phyloP scores from a whole-genome alignment of 176 grass and related monocot species.

The Carex cristatella region DNA sequence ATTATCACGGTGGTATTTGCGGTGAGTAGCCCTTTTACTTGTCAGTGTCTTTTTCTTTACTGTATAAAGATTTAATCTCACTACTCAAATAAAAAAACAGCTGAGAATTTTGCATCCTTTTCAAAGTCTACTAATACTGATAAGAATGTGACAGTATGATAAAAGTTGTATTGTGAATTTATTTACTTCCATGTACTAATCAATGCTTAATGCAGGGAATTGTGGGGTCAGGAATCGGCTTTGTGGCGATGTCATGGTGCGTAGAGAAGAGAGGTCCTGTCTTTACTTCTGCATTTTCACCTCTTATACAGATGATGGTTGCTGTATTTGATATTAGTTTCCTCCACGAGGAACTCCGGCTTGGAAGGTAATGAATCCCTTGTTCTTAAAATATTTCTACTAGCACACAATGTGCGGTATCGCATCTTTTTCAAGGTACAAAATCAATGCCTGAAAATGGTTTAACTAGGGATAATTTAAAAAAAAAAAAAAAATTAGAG shows the following conservation, averaged over 20 bases:
- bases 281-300: slow-evolving; percentile 88
- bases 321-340: slow-evolving; percentile 61
- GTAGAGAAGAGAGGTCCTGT: slow-evolving; percentile 71
- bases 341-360: slow-evolving; percentile 65
- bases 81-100: background rate
- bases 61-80: background rate
- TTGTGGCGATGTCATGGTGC: slow-evolving; percentile 82
- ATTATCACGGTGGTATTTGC: slow-evolving; percentile 60
- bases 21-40: slow-evolving; percentile 35
- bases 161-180: background rate
- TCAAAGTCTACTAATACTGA: background rate
- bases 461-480: background rate
- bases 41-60: background rate
- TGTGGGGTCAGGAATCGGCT: slow-evolving; percentile 66
- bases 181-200: background rate
- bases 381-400: background rate
- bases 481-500: too few species aligned
- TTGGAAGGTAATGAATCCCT: slow-evolving; percentile 57
- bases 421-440: background rate
- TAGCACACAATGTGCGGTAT: background rate
- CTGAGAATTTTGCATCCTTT: background rate
- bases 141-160: background rate
- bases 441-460: background rate
- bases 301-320: slow-evolving; percentile 84
- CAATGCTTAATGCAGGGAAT: slow-evolving; percentile 44